Conservation (phyloP, 1,139 yeast genomes). For the Saccharomycopsis phalli region DNA sequence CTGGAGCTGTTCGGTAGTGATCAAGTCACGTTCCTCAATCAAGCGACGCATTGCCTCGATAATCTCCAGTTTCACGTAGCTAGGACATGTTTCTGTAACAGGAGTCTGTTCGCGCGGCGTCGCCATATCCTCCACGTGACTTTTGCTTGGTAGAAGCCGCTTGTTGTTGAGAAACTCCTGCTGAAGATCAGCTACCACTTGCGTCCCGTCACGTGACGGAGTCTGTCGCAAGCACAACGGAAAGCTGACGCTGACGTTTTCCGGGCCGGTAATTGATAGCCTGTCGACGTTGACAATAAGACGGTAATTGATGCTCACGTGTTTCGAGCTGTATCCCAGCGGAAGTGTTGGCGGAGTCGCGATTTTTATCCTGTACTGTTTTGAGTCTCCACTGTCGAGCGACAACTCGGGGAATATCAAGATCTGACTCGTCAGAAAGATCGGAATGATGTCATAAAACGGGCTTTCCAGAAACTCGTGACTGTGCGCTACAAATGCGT, state of each 20-base stretch:
- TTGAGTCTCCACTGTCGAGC: conserved; percentile 10
- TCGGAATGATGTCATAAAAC: conserved; percentile 11
- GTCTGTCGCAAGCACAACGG: conserved; percentile 12
- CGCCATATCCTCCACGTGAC: neutral
- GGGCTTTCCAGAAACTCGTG: neutral
- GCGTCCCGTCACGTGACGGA: conserved; percentile 9
- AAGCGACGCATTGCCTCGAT: conserved; percentile 19
- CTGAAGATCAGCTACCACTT: conserved; percentile 7
- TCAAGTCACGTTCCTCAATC: conserved; percentile 11
- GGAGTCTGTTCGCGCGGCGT: neutral
- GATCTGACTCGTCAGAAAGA: conserved; percentile 16
- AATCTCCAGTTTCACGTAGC: conserved; percentile 11
- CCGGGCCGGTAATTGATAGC: conserved; percentile 19
- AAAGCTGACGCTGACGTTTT: conserved; percentile 11
- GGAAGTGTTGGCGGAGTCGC: conserved; percentile 16
- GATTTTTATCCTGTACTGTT: conserved; percentile 14
- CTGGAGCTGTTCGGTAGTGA: conserved; percentile 19
- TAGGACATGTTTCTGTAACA: neutral
- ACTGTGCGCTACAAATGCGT: neutral
- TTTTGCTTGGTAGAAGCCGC: neutral
- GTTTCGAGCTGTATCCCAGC: conserved; percentile 21
- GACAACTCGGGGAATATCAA: conserved; percentile 13
- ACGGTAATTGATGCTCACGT: conserved; percentile 31
- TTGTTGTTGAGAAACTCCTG: conserved; percentile 10
- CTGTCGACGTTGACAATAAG: conserved; percentile 38